phyloP scores from a whole-genome alignment of 805 yeast genomes.

The Yamadazyma laniorum region DNA sequence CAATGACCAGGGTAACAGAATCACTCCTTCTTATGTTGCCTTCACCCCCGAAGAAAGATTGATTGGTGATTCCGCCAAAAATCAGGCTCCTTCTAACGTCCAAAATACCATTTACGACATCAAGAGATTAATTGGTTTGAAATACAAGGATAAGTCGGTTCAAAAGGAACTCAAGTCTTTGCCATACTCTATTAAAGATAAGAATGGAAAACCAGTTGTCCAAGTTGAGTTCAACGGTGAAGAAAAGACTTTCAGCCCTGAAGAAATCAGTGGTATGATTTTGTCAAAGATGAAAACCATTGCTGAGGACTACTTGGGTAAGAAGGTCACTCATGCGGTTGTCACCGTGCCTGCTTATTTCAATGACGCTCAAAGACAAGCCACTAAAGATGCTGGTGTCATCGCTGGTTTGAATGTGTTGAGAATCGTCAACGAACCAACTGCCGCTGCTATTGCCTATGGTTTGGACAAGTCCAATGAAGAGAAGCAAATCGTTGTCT shows the following conservation, averaged over 20 bases:
- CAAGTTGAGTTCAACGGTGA: slow-evolving; percentile 83
- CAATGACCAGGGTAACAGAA: slow-evolving; percentile 98
- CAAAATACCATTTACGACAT: slow-evolving; percentile 87
- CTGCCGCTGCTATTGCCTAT: slow-evolving; percentile 76
- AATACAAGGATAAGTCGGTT: slow-evolving; percentile 75
- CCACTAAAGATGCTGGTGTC: slow-evolving; percentile 95
- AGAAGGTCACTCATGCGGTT: slow-evolving; percentile 73
- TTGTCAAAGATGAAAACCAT: slow-evolving; percentile 85
- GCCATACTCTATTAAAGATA: slow-evolving; percentile 79
- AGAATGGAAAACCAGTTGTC: slow-evolving; percentile 75
- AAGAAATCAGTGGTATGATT: slow-evolving; percentile 93
- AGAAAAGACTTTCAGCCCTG: slow-evolving; percentile 85
- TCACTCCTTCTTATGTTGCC: slow-evolving; percentile 94
- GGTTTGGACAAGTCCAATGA: slow-evolving; percentile 58
- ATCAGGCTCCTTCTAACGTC: slow-evolving; percentile 95
- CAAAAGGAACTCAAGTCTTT: slow-evolving; percentile 56
- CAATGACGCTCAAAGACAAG: slow-evolving; percentile 98
- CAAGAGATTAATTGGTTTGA: slow-evolving; percentile 93
- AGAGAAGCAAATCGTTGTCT: slow-evolving; percentile 47
- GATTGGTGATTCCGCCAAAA: slow-evolving; percentile 96
- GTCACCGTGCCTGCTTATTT: slow-evolving; percentile 96
- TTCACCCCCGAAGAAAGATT: slow-evolving; percentile 91
- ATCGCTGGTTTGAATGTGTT: slow-evolving; percentile 94
- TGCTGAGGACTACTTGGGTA: slow-evolving; percentile 78
- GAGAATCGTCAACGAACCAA: slow-evolving; percentile 93